Evolutionary conservation across 495 filamentous ascomycete species (phyloP).

Genomic region (Aspergillus sparsus): DNA sequence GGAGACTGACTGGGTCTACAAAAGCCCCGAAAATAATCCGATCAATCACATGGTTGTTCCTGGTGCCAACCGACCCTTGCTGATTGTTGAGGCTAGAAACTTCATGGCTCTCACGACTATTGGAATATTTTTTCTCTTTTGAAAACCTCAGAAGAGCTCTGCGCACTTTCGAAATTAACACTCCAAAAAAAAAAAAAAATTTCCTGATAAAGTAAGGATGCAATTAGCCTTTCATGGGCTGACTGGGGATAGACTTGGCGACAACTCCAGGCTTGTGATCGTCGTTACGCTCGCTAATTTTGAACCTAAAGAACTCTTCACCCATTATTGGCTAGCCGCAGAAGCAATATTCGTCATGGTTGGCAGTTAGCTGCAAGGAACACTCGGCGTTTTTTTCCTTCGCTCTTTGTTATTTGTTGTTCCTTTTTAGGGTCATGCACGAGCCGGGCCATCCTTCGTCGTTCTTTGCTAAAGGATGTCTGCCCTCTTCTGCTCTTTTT

Average conservation of each 20-base stretch:
- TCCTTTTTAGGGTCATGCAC: background rate
- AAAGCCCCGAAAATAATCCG: background rate
- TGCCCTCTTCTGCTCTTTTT: background rate
- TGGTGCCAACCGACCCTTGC: background rate
- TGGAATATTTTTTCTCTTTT: background rate
- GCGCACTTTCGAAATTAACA: too few species aligned
- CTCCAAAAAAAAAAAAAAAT: too few species aligned
- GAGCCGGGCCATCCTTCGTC: background rate
- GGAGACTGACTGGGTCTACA: background rate
- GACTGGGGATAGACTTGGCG: background rate
- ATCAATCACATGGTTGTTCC: slow-evolving; percentile 1
- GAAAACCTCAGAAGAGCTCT: background rate
- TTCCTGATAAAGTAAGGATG: too few species aligned
- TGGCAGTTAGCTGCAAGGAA: slow-evolving; percentile 2
- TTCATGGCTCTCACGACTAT: background rate
- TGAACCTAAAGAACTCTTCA: background rate
- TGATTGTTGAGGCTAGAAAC: background rate
- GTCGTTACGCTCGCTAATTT: background rate
- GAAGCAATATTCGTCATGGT: background rate
- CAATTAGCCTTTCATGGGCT: background rate
- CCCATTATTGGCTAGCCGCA: background rate
- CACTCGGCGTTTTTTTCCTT: background rate
- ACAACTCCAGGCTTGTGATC: background rate
- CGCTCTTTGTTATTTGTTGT: too few species aligned
- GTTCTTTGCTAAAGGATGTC: background rate